Conservation (phyloP, 73 alveolate species). For the Loxodes magnus region DNA sequence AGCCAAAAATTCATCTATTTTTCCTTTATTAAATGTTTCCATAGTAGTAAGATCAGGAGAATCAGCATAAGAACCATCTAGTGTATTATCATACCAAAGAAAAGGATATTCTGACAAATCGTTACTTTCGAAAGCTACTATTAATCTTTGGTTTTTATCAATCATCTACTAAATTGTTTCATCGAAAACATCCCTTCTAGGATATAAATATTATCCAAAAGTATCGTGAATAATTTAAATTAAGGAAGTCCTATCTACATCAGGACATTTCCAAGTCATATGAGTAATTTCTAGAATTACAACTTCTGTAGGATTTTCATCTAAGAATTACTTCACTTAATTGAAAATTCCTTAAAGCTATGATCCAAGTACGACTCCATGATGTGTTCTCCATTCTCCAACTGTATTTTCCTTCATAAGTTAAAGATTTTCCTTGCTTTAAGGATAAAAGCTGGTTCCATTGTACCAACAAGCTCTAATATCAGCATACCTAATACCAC, state of each 20-base stretch:
- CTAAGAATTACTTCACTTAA: neutral
- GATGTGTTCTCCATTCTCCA: neutral
- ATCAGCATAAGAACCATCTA: constrained; percentile 7
- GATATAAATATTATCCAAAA: neutral
- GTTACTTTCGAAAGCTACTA: neutral
- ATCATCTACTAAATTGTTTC: neutral
- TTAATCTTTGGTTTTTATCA: neutral
- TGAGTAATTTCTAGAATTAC: constrained; percentile 6
- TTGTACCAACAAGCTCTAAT: constrained; percentile 1
- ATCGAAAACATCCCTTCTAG: neutral
- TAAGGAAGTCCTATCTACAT: neutral
- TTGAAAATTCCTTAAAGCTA: neutral
- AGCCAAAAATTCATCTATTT: neutral
- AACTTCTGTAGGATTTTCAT: constrained; percentile 3
- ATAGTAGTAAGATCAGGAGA: neutral
- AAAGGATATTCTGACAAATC: neutral
- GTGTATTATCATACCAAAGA: too few species aligned
- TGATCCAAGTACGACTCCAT: neutral
- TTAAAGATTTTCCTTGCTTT: too few species aligned
- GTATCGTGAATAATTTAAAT: neutral
- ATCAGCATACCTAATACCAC: constrained; percentile 4
- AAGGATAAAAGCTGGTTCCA: neutral
- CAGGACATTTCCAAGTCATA: neutral
- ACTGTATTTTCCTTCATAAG: too few species aligned
- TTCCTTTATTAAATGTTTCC: neutral